Evolutionary conservation across 2,329 filamentous ascomycete genomes (phyloP).

Genomic region (Fusarium cicatricum): DNA sequence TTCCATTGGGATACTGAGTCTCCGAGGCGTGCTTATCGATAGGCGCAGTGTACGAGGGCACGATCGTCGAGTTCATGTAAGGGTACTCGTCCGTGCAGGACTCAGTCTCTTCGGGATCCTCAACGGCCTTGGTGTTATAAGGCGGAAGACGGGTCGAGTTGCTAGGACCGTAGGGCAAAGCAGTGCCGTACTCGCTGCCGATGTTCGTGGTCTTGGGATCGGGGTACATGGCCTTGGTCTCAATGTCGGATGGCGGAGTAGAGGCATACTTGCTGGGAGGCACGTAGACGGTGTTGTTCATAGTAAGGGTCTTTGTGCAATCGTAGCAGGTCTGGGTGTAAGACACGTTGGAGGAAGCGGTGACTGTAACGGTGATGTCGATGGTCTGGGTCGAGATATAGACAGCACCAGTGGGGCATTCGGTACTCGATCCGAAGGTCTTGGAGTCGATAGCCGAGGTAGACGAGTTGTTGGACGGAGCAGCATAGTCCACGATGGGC

Average conservation of each 20-base stretch:
- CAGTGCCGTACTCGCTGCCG: slow-evolving; percentile 10
- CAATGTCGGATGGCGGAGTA: slow-evolving; percentile 19
- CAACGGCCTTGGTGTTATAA: slow-evolving; percentile 3
- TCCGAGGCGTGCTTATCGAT: slow-evolving; percentile 6
- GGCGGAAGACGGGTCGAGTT: slow-evolving; percentile 20
- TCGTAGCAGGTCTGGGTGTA: slow-evolving; percentile 26
- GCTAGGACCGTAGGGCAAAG: slow-evolving; percentile 12
- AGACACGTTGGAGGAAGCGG: slow-evolving; percentile 39
- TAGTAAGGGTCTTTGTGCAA: slow-evolving; percentile 15
- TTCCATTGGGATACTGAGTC: slow-evolving; percentile 8
- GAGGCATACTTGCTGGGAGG: slow-evolving; percentile 18
- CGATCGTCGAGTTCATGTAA: slow-evolving; percentile 29
- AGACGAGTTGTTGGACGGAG: slow-evolving; percentile 21
- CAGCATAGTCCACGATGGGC: neutral
- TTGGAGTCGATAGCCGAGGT: slow-evolving; percentile 15
- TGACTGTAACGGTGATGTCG: slow-evolving; percentile 48
- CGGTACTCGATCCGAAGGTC: slow-evolving; percentile 14
- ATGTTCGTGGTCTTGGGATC: neutral
- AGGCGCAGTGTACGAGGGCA: slow-evolving; percentile 17
- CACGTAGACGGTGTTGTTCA: slow-evolving; percentile 17
- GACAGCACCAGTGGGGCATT: slow-evolving; percentile 38
- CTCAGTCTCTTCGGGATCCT: slow-evolving; percentile 7
- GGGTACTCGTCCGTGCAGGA: slow-evolving; percentile 13
- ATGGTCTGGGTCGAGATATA: slow-evolving; percentile 45
- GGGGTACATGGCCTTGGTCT: slow-evolving; percentile 1